A percentile compares a stretch with the other conserved stretches of the same genome.
Evolutionary conservation across 305 asterid genomes (phyloP).

Genomic region (Fraxinus sp.): DNA sequence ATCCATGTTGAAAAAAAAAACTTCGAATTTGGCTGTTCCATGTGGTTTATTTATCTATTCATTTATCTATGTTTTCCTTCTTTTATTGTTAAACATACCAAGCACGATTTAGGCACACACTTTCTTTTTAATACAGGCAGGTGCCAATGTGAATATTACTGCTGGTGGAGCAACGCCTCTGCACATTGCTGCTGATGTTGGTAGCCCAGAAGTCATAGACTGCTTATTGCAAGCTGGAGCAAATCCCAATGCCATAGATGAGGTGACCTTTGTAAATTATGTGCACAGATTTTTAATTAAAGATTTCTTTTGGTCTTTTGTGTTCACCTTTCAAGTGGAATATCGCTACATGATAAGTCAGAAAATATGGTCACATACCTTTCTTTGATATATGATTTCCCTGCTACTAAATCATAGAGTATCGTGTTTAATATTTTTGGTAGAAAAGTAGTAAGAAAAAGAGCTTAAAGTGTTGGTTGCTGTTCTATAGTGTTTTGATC

Average conservation of each 20-base stretch:
- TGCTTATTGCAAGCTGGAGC: slow-evolving; percentile 89
- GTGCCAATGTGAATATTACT: slow-evolving; percentile 65
- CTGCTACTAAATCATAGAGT: background rate
- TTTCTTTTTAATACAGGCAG: slow-evolving; percentile 58
- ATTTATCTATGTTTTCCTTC: background rate
- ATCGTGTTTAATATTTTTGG: background rate
- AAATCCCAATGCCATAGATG: slow-evolving; percentile 74
- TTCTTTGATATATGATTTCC: background rate
- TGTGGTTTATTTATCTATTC: background rate
- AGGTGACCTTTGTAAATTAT: slow-evolving; percentile 40
- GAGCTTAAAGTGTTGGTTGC: background rate
- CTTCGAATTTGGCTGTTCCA: background rate
- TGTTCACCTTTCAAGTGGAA: background rate
- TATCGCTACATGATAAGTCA: background rate
- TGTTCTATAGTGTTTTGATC: background rate
- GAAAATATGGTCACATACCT: background rate
- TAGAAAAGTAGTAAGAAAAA: background rate
- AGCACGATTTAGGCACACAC: slow-evolving; percentile 3
- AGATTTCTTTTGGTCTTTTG: background rate
- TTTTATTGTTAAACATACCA: background rate
- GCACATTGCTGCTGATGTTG: slow-evolving; percentile 91
- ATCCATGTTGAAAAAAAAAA: background rate
- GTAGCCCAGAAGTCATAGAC: slow-evolving; percentile 61
- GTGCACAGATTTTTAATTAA: background rate
- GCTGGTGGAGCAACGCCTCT: slow-evolving; percentile 95